Base-by-base conservation (phyloP, 306 rosid genomes). In the Lathyrus tuberosus region DNA sequence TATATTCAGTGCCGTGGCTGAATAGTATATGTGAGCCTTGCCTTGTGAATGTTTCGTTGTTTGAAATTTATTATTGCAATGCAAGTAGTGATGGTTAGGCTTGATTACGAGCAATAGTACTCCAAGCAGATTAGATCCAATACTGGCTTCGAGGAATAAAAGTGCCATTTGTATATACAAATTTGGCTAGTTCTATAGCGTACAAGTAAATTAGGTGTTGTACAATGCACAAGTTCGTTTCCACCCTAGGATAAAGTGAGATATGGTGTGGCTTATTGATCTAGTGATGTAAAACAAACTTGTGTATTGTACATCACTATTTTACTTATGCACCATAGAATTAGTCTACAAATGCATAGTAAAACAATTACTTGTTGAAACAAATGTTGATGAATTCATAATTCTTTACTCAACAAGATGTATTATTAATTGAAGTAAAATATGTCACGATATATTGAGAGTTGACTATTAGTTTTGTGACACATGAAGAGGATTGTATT, bases 61-160 rank as follows among this genome's bases (percentile, higher is more conserved):
- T 51, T 73, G 71, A 52, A 60, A 51, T 51, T 51, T 31, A 12
- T 63, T 53, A 62, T 65, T 62, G 31, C 20, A 28, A 64, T 64
- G 43, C 33, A 41, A 52, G 58, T 20, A 11, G 44, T 5, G 22
- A 51, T 54, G 37, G n/a, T 71, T 46, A 18, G 38, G 76, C 28
- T 46, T 71, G 61, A 59, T 60, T 71, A 42, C 33, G 11, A 46
- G 35, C 38, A 31, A 71, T 71, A 24, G 59, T 43, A 10, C 31
- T 71, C 3, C 38, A 58, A 37, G 3, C 30, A 46, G 8, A 60
- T 61, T 51, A 16, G 37, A 62, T n/a, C 38, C 24, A 12, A 20
- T 72, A 11, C n/a, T 53, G 6, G 57, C 37, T 52, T 6, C 14
- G 24, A 42, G 65, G 44, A 16, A 62, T 44, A 15, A 49, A 54